Evolutionary conservation across 805 yeast species (phyloP), one percentile per base, ranked within the genome.

Genomic region (Yarrowia divulgata): DNA sequence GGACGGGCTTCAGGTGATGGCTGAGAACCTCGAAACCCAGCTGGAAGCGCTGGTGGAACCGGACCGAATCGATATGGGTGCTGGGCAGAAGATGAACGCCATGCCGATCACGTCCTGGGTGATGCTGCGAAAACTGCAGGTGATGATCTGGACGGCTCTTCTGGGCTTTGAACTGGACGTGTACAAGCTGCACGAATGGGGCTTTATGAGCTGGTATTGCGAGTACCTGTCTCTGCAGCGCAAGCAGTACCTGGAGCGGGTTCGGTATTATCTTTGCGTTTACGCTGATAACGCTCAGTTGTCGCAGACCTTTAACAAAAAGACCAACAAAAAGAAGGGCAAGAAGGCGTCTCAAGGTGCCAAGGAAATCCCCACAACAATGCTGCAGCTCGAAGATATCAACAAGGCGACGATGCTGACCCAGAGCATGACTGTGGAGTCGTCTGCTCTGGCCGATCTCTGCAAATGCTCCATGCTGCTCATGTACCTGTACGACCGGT

Each of bases 1-100:
- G 90, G 98, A 94, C 77, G 83, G 92, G 1, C 79, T 91, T 40
- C 98, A 94, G 74, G 95, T 90, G 10, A 83, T 84, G 49, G 83
- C 90, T 67, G 97, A 91, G 74, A 78, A 81, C 6, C 81, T 88
- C 45, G 98, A 92, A 75, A 72, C 82, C 16, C 81, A 80, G 8
- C 69, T 85, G 8, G 77, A 74, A 43, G 72, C 76, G 7, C 43
- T 43, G 4, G 39, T 69, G 12, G 42, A 45, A 19, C 52, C 49
- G 1, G 71, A 70, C 8, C 49, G 52, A 18, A 48, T 70, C 18
- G 63, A 40, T 2, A 46, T 49, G 48, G 70, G 62, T 0, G 54
- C 35, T 10, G 39, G 32, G 23, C n/a, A 63, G 32, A 67, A 71
- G 9, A 71, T 72, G 13, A 81, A 85, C 10, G 85, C 88, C 0